Conservation (phyloP, 768 basidiomycete species). For the Pisolithus albus region DNA sequence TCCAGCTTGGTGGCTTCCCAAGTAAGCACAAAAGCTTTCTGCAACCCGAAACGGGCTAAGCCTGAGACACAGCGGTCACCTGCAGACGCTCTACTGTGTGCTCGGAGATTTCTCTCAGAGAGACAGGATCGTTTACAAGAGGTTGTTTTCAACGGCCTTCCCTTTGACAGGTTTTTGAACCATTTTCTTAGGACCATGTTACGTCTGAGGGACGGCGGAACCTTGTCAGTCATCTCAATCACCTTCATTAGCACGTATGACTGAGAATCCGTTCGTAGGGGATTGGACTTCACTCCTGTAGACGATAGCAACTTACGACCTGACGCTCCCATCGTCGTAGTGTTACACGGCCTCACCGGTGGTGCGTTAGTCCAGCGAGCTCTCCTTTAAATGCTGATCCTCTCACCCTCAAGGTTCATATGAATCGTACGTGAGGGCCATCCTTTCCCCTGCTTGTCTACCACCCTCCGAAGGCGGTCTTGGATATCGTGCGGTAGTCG, state of each 20-base stretch:
- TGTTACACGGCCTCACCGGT: conserved; percentile 28
- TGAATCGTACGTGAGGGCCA: conserved; percentile 82
- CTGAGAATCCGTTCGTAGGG: conserved; percentile 11
- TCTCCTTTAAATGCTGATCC: background rate
- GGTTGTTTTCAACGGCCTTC: conserved; percentile 8
- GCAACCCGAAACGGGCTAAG: conserved; percentile 10
- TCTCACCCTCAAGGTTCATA: conserved; percentile 56
- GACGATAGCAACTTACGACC: conserved; percentile 15
- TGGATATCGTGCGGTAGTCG: conserved; percentile 83
- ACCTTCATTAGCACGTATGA: background rate
- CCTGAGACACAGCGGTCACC: conserved; percentile 19
- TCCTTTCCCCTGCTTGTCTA: conserved; percentile 67
- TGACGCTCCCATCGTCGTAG: conserved; percentile 26
- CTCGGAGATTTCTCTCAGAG: conserved; percentile 26
- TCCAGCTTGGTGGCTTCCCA: conserved; percentile 30
- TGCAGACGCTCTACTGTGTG: conserved; percentile 28
- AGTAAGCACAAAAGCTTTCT: conserved; percentile 7
- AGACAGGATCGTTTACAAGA: conserved; percentile 26
- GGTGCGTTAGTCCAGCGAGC: conserved; percentile 13
- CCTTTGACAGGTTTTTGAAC: conserved; percentile 3
- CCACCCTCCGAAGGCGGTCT: conserved; percentile 75
- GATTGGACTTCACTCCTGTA: conserved; percentile 28
- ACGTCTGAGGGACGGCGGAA: conserved; percentile 26
- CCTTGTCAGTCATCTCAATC: conserved; percentile 20
- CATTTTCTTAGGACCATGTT: conserved; percentile 18